Percentiles rank a stretch among this genome's conserved stretches.
Evolutionary conservation across 305 asterid species (phyloP).

Genomic region (Fraxinus platypoda): DNA sequence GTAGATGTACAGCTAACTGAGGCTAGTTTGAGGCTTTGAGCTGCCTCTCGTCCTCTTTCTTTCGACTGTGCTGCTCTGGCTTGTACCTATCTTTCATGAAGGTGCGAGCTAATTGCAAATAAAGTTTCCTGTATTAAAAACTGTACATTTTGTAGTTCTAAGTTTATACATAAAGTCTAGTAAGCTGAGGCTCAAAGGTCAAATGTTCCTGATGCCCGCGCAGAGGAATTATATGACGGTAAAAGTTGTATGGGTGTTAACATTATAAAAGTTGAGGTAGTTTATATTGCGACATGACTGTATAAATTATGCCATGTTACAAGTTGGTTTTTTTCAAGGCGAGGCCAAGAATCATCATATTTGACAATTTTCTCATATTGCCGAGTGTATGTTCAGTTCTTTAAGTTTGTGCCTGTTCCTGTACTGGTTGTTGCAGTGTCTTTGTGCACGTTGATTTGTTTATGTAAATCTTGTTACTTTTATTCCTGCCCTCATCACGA

Average conservation of each 20-base stretch:
- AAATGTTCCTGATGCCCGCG: conserved; percentile 41
- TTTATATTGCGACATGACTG: conserved; percentile 47
- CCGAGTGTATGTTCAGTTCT: background rate
- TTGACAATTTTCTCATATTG: background rate
- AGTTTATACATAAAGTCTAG: conserved; percentile 62
- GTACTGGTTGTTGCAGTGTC: background rate
- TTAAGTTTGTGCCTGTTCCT: background rate
- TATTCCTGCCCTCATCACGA: background rate
- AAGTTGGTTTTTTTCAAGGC: conserved; percentile 59
- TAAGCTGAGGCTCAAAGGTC: conserved; percentile 53
- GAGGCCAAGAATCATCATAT: conserved; percentile 33
- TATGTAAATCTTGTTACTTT: background rate
- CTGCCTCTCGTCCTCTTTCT: conserved; percentile 42
- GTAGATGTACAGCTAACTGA: conserved; percentile 90
- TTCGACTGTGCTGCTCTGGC: conserved; percentile 46
- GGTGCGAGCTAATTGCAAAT: conserved; percentile 51
- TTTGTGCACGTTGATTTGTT: background rate
- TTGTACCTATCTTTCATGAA: conserved; percentile 43
- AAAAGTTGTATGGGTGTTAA: conserved; percentile 47
- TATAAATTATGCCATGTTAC: conserved; percentile 59
- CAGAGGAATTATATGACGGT: conserved; percentile 34
- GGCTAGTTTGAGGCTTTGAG: conserved; percentile 48
- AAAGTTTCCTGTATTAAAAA: conserved; percentile 57
- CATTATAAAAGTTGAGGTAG: conserved; percentile 59
- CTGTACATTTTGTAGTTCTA: conserved; percentile 82